phyloP scores from a whole-genome alignment of 805 yeast species.

The Lachancea waltii region DNA sequence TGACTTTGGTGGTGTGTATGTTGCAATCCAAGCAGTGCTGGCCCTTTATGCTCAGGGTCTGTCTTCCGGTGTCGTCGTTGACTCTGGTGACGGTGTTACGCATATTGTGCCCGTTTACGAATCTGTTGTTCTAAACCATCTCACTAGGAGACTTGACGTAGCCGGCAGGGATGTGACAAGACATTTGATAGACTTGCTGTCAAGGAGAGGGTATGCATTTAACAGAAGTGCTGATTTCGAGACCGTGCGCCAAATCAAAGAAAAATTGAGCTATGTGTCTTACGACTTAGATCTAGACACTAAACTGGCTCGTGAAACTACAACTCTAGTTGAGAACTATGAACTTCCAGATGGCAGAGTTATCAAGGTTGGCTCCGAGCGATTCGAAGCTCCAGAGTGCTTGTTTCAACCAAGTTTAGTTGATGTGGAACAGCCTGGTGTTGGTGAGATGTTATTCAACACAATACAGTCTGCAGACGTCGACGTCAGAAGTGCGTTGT shows the following conservation, averaged over 20 bases:
- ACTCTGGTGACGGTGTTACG: conserved; percentile 98
- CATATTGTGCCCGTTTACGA: conserved; percentile 98
- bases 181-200: conserved; percentile 79
- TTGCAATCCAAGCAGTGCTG: conserved; percentile 95
- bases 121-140: conserved; percentile 90
- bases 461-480: conserved; percentile 93
- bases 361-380: conserved; percentile 88
- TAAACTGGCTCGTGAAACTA: conserved; percentile 86
- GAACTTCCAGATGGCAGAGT: conserved; percentile 96
- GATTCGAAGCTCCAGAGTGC: conserved; percentile 96
- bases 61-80: conserved; percentile 95
- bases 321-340: conserved; percentile 82
- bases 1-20: conserved; percentile 88
- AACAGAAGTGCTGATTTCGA: conserved; percentile 98
- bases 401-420: conserved; percentile 92
- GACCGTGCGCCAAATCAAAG: conserved; percentile 96
- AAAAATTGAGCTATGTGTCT: conserved; percentile 89
- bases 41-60: conserved; percentile 96
- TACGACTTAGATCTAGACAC: conserved; percentile 89
- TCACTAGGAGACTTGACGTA: conserved; percentile 86
- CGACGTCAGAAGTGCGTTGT: conserved; percentile 82
- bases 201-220: conserved; percentile 96
- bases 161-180: conserved; percentile 99
- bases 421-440: conserved; percentile 94
- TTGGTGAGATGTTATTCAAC: conserved; percentile 87